A percentile compares a stretch with the other conserved stretches of the same genome.
Conservation (phyloP, 73 alveolate species). For the Tetrahymena elliotti region DNA sequence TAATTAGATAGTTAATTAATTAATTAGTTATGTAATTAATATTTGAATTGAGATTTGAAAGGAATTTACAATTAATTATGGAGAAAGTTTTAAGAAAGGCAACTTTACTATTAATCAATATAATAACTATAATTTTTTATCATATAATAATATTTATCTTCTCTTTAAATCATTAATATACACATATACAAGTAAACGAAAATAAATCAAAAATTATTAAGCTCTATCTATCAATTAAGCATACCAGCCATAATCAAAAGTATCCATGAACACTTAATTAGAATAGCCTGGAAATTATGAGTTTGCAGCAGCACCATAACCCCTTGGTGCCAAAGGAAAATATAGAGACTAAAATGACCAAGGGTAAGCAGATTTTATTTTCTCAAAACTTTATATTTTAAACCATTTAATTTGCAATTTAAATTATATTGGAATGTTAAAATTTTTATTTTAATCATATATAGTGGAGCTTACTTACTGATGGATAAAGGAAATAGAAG, state of each 20-base stretch:
- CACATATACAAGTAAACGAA: not conserved
- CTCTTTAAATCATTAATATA: not conserved
- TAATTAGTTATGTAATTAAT: not conserved
- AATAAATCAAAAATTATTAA: not conserved
- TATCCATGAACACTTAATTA: not conserved
- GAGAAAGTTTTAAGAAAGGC: not conserved
- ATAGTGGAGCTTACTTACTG: not conserved
- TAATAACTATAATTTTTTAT: not conserved
- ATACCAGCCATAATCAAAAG: not conserved
- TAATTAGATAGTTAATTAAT: no score
- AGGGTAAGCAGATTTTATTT: not conserved
- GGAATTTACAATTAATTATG: not conserved
- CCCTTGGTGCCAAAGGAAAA: not conserved
- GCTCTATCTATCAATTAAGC: not conserved
- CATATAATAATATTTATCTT: not conserved
- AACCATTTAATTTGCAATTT: not conserved
- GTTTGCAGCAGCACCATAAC: not conserved
- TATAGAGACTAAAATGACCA: not conserved
- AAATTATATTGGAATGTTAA: not conserved
- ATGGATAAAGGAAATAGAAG: not conserved
- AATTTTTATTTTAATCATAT: not conserved
- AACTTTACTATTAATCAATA: not conserved
- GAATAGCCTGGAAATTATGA: constrained; percentile 1
- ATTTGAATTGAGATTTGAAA: not conserved
- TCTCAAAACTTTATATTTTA: not conserved